Conservation (phyloP, 441 rosid genomes). For the Brassica hybrid region DNA sequence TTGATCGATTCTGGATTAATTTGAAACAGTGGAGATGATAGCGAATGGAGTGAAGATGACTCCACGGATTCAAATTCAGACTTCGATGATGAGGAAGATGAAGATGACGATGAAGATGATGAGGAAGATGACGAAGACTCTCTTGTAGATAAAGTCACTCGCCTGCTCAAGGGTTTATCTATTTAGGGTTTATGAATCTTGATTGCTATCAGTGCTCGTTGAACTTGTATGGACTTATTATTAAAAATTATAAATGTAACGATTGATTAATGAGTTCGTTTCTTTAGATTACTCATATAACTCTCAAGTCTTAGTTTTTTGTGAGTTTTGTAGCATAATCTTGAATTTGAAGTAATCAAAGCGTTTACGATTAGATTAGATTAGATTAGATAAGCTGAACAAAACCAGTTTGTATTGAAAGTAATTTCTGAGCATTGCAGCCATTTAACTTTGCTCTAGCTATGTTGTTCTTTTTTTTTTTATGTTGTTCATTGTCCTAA, state of each 20-base stretch:
- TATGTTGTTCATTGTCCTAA: constrained; percentile 13
- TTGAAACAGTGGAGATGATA: constrained; percentile 34
- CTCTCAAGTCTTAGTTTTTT: neutral
- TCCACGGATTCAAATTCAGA: constrained; percentile 29
- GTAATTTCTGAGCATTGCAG: constrained; percentile 15
- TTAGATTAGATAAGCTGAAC: no score
- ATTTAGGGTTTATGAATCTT: constrained; percentile 26
- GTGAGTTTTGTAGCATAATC: neutral
- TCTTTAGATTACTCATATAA: neutral
- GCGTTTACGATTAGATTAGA: neutral
- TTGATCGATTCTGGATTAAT: constrained; percentile 13
- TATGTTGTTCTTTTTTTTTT: no score
- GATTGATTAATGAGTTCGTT: constrained; percentile 1
- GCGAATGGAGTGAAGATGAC: constrained; percentile 32
- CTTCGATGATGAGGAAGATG: neutral
- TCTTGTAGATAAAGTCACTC: constrained; percentile 31
- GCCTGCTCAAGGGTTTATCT: constrained; percentile 49
- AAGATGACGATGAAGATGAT: constrained; percentile 17
- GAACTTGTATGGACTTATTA: constrained; percentile 6
- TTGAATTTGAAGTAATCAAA: neutral
- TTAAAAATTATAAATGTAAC: neutral
- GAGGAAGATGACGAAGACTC: constrained; percentile 22
- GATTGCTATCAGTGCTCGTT: neutral
- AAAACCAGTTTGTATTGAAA: constrained; percentile 9
- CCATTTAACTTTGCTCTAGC: neutral